Base-by-base conservation (phyloP, 495 filamentous ascomycete species). In the Trichoderma virens region DNA sequence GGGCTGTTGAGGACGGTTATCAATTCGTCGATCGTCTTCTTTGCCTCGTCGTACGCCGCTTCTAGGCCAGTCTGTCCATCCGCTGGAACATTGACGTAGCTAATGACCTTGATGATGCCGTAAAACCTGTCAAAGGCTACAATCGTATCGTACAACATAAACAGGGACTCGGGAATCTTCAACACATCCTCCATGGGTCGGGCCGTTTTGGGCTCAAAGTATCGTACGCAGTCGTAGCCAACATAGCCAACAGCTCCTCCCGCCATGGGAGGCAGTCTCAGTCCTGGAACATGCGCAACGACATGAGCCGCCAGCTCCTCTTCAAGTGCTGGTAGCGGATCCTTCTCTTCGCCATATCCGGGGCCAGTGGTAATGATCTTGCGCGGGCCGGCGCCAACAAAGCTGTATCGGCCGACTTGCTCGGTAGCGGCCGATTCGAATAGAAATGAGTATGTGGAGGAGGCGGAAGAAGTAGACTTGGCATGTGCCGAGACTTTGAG, bases 61-160 rank as follows among this genome's bases (percentile, higher is more conserved):
- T 80, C 73, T 54, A 82, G 72, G 35, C 73, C 68, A 41, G 67
- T 74, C 35, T 61, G 30, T 28, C 64, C 59, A 60, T 71, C 69
- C 62, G 81, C 72, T 25, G 87, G 85, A 14, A 93, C 81, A 60
- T 80, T 80, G 60, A 97, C 78, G 73, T 96, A 96, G 14, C 92
- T 96, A 67, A 98, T 89, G 69, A 98, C 86, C 72, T 95, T 96
- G 75, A 96, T 86, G 35, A 89, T 82, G 67, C 92, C 89, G 81
- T 85, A 96, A 76, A 97, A 97, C 72, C 96, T 89, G 73, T 98
- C 94, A 67, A 98, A 93, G 28, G 93, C 92, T 27, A 98, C 82
- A 54, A 98, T 89, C 59, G 94, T 98, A 71, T 98, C 91, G 78
- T 90, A 98, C 27, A 98, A 82, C 94, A 98, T 98, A 76, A 98